Evolutionary conservation across 2,329 filamentous ascomycete genomes (phyloP), one percentile per base, ranked within the genome.

Genomic region (Coniochaeta sp.): DNA sequence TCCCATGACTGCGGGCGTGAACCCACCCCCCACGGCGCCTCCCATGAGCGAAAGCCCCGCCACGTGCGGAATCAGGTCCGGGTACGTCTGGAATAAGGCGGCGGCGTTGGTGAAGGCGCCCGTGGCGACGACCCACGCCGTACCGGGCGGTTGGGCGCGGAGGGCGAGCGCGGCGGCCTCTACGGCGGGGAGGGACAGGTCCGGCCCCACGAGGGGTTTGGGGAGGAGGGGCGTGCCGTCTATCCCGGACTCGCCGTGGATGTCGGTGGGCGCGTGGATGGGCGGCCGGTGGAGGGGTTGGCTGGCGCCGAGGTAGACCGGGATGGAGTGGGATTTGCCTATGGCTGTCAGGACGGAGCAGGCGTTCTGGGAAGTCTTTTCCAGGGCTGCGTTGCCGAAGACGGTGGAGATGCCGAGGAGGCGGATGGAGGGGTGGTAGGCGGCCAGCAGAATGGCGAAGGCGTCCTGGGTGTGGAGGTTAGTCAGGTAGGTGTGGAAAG

Each of bases 391-490:
- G 69, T 99, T 99, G 61, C 94, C 94, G 68, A 96, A 92, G 54
- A 96, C 87, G 7, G 92, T 96, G 57, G 87, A 95, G 60, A 97
- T 82, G 22, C 94, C 94, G 2, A 99, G 76, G 16, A 97, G 81
- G 46, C 84, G 74, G 61, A 96, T 78, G 27, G 76, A 75, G 0
- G 91, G 91, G 65, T 95, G 89, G 62, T 94, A 86, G 3, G 88
- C 87, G 8, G 89, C 84, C 13, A 99, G 74, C 20, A 99, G 81
- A 55, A 97, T 94, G 28, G 94, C 94, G 66, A 96, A 96, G 27
- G 86, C 88, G 67, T 99, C 94, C 90, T 96, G 57, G 22, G 22
- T n/a, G n/a, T 22, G 18, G 27, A n/a, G n/a, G 20, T 32, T 33
- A 22, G n/a, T n/a, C n/a, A n/a, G 48, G 38, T 42, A 6, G 4